These are phyloP conservation scores for Fusarium austroafricanum DNA, from an alignment of 2,329 filamentous ascomycete genomes.

Conservation along the genomic window DNA sequence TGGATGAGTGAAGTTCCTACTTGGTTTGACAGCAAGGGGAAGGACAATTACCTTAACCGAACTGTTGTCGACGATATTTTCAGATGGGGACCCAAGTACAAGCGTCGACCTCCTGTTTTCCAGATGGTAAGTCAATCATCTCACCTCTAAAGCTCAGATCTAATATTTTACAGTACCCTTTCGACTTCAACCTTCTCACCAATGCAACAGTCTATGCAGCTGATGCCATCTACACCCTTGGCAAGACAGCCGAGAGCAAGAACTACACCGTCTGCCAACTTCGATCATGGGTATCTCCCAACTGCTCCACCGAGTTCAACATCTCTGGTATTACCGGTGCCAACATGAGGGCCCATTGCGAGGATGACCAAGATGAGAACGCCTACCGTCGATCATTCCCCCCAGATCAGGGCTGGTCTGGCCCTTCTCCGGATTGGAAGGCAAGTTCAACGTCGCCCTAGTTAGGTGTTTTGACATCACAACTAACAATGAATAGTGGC, in stretches of 20 bases:
- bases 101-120: constrained; percentile 65
- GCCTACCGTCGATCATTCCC: constrained; percentile 63
- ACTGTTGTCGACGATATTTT: constrained; percentile 78
- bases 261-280: constrained; percentile 77
- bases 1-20: constrained; percentile 57
- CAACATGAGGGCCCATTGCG: constrained; percentile 70
- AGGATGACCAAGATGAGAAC: constrained; percentile 64
- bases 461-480: not conserved
- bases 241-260: constrained; percentile 54
- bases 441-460: constrained; percentile 20
- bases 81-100: constrained; percentile 67
- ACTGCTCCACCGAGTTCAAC: constrained; percentile 73
- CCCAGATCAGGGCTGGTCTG: constrained; percentile 47
- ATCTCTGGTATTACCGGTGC: constrained; percentile 69
- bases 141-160: not conserved
- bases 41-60: constrained; percentile 59
- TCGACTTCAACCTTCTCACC: constrained; percentile 73
- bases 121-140: constrained; percentile 52
- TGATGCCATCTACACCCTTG: constrained; percentile 75
- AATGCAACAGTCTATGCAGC: constrained; percentile 60
- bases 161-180: constrained; percentile 60
- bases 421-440: constrained; percentile 63
- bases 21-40: constrained; percentile 37
- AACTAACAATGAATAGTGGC: constrained; percentile 48
- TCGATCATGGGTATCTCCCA: constrained; percentile 70